A percentile compares a stretch with the other conserved stretches of the same genome.
Evolutionary conservation across 345 rosid genomes (phyloP).

Genomic region (Dipteronia dyeriana): DNA sequence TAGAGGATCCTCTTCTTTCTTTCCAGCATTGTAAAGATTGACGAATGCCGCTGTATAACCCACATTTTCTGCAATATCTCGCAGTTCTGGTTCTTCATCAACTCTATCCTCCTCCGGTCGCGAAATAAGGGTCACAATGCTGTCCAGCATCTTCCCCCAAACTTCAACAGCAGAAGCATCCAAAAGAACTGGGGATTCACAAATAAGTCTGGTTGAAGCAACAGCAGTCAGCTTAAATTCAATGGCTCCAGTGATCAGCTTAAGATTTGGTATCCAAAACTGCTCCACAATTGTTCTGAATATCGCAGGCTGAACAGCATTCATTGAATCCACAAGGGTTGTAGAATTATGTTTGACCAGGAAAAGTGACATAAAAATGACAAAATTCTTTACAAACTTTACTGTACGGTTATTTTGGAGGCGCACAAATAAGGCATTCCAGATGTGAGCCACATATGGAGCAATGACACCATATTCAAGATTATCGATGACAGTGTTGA

Average conservation of each 20-base stretch:
- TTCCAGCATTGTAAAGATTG: slow-evolving; percentile 87
- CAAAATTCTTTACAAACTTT: slow-evolving; percentile 75
- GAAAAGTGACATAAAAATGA: slow-evolving; percentile 89
- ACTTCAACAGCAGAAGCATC: slow-evolving; percentile 57
- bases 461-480: slow-evolving; percentile 70
- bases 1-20: slow-evolving; percentile 88
- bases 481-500: slow-evolving; percentile 84
- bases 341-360: slow-evolving; percentile 82
- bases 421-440: slow-evolving; percentile 74
- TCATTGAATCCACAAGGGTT: slow-evolving; percentile 71
- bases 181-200: slow-evolving; percentile 71
- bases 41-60: slow-evolving; percentile 85
- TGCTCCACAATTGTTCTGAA: slow-evolving; percentile 67
- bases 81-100: slow-evolving; percentile 86
- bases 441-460: slow-evolving; percentile 60
- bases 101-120: slow-evolving; percentile 80
- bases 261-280: slow-evolving; percentile 89
- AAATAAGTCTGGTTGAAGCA: slow-evolving; percentile 76
- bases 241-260: slow-evolving; percentile 67
- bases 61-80: slow-evolving; percentile 75
- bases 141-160: slow-evolving; percentile 88
- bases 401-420: slow-evolving; percentile 62
- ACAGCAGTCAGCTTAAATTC: slow-evolving; percentile 81
- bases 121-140: slow-evolving; percentile 82
- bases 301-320: slow-evolving; percentile 72